Evolutionary conservation across 225 moss, liverwort and hornwort species (phyloP).

Genomic region (Physcomitrellopsis africana): DNA sequence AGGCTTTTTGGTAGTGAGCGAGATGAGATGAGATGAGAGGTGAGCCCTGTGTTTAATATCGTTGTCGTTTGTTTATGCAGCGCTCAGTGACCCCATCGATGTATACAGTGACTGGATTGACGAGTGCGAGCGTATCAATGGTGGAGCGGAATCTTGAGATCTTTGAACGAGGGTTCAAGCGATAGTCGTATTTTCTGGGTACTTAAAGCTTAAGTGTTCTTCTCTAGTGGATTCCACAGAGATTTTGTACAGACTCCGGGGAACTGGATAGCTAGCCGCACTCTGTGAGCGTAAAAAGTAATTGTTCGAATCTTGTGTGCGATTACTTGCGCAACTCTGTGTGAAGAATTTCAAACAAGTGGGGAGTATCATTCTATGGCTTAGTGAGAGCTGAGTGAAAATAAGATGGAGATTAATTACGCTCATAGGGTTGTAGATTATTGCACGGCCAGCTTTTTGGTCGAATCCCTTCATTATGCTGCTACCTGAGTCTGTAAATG

Average conservation of each 20-base stretch:
- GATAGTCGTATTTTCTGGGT: not conserved
- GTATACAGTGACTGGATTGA: conserved; percentile 72
- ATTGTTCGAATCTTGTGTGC: not conserved
- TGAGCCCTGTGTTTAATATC: not conserved
- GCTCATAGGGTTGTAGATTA: conserved; percentile 26
- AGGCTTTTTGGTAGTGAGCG: not conserved
- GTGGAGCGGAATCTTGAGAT: conserved; percentile 49
- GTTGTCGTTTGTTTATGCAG: conserved; percentile 35
- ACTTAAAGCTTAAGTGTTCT: too few relatives aligned
- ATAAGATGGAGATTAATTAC: not conserved
- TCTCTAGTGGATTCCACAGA: too few relatives aligned
- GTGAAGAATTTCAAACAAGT: too few relatives aligned
- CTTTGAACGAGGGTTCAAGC: not conserved
- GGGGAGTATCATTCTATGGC: too few relatives aligned
- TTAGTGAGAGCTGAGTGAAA: too few relatives aligned
- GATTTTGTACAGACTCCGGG: too few relatives aligned
- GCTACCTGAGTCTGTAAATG: conserved; percentile 24
- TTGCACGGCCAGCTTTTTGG: conserved; percentile 15
- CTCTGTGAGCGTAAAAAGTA: too few relatives aligned
- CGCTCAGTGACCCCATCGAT: conserved; percentile 83
- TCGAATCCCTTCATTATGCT: conserved; percentile 16
- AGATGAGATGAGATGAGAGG: not conserved
- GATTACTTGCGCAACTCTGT: not conserved
- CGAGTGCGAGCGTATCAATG: conserved; percentile 62
- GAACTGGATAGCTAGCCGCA: too few relatives aligned